Percentiles rank a stretch among this genome's conserved stretches.
These are phyloP conservation scores for Trametes elegans DNA, from an alignment of 768 basidiomycete species.

Conservation along the genomic window DNA sequence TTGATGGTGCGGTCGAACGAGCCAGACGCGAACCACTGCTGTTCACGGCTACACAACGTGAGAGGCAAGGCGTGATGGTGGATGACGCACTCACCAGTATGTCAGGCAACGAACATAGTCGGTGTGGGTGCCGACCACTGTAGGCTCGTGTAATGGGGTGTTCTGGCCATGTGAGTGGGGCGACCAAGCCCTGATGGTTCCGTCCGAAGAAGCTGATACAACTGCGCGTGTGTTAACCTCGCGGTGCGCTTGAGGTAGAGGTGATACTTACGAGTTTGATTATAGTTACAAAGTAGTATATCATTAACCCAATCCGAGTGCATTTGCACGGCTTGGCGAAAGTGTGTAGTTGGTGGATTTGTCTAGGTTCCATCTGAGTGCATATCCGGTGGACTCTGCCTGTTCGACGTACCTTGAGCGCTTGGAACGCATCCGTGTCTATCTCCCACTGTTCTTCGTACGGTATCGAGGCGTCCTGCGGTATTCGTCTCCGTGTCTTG, in stretches of 20 bases:
- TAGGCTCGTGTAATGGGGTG: constrained; percentile 52
- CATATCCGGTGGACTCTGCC: no score
- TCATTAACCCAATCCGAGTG: constrained; percentile 99
- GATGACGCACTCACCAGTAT: constrained; percentile 50
- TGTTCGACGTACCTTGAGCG: constrained; percentile 51
- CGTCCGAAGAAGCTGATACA: constrained; percentile 93
- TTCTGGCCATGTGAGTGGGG: constrained; percentile 56
- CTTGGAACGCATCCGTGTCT: constrained; percentile 51
- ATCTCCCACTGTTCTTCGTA: constrained; percentile 81
- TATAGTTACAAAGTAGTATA: constrained; percentile 84
- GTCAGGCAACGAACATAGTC: constrained; percentile 86
- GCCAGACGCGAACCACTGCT: constrained; percentile 88
- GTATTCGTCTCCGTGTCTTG: constrained; percentile 31
- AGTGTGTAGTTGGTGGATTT: constrained; percentile 48
- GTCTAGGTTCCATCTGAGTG: neutral
- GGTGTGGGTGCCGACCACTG: constrained; percentile 67
- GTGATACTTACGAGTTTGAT: constrained; percentile 71
- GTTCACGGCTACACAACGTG: constrained; percentile 54
- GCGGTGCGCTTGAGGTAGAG: neutral
- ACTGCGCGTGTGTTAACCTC: constrained; percentile 40
- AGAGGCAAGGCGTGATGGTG: constrained; percentile 10
- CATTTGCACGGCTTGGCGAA: constrained; percentile 85
- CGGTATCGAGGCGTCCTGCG: constrained; percentile 38
- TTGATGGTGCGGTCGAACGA: constrained; percentile 94
- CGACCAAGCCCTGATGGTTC: constrained; percentile 90